Evolutionary conservation across 2,329 filamentous ascomycete species (phyloP), one percentile per base, ranked within the genome.

Genomic region (Aureobasidium mangrovei): DNA sequence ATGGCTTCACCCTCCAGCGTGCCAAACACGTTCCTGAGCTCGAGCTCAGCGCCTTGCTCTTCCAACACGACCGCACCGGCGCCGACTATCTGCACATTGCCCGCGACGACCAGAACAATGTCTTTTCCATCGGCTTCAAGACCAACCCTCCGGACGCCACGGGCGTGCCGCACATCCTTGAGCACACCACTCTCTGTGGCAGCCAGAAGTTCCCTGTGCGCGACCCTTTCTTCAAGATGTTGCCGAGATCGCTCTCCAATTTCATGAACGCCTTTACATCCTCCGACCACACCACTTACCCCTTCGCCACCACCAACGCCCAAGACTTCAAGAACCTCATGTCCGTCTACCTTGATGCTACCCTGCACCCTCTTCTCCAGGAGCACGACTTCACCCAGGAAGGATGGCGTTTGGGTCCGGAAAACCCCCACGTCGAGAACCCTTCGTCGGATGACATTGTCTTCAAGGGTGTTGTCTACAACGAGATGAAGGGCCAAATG

Each of bases 181-280:
- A 98, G 74, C 93, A 98, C 73, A 96, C 93, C 24, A 97, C 93
- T 1, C 75, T 98, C 41, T 98, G 93, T 66, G 93, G 93, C 26
- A 97, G 91, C 67, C 78, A 95, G 69, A 95, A 94, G 84, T 95
- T 91, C 67, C 93, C 93, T n/a, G 91, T 98, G 56, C 88, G 93
- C 58, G 93, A 98, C 66, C 93, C 93, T 0, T 98, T 98, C 77
- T 98, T 98, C 78, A 98, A 97, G 79, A 98, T 98, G 93, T 80
- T 98, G 28, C 93, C 93, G 26, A 84, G 93, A 62, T 96, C 93
- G 4, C 79, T 98, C n/a, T 96, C 93, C 60, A 98, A 97, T 72
- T 98, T 96, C 67, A 98, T 98, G 93, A 98, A 98, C 70, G 93
- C 93, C 58, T 95, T 97, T 68, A 98, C 93, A 40, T 90, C 91